phyloP scores from a whole-genome alignment of 768 basidiomycete species.

The Suillus brevipes region DNA sequence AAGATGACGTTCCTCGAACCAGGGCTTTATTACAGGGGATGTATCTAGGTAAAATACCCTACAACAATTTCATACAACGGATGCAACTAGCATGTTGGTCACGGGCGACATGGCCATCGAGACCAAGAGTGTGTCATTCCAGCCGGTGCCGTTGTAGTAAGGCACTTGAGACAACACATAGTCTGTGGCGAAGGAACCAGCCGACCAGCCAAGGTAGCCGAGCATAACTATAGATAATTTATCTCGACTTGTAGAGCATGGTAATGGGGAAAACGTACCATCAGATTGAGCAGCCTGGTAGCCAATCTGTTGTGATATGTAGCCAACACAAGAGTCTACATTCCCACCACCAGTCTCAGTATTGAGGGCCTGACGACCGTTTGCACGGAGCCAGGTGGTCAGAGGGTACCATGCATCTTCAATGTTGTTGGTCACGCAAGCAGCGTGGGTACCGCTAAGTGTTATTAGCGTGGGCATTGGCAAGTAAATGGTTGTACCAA shows the following conservation, averaged over 20 bases:
- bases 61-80: conserved; percentile 5
- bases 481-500: conserved; percentile 30
- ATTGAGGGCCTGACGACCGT: conserved; percentile 55
- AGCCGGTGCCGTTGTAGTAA: conserved; percentile 30
- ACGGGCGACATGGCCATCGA: conserved; percentile 36
- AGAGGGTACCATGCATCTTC: conserved; percentile 46
- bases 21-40: neutral
- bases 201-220: conserved; percentile 59
- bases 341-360: conserved; percentile 67
- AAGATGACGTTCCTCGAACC: neutral
- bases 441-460: conserved; percentile 39
- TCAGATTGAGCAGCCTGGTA: conserved; percentile 51
- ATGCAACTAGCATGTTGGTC: conserved; percentile 16
- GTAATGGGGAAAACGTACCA: conserved; percentile 31
- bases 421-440: conserved; percentile 59
- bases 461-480: neutral
- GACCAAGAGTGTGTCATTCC: conserved; percentile 36
- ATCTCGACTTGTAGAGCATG: conserved; percentile 1
- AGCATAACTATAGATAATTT: conserved; percentile 39
- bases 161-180: conserved; percentile 40
- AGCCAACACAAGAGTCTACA: conserved; percentile 45
- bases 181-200: conserved; percentile 47
- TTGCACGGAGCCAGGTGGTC: conserved; percentile 48
- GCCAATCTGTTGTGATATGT: conserved; percentile 46
- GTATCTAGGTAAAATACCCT: neutral